Base-by-base conservation (phyloP, 148 eudicot species). In the Nepenthes gracilis region DNA sequence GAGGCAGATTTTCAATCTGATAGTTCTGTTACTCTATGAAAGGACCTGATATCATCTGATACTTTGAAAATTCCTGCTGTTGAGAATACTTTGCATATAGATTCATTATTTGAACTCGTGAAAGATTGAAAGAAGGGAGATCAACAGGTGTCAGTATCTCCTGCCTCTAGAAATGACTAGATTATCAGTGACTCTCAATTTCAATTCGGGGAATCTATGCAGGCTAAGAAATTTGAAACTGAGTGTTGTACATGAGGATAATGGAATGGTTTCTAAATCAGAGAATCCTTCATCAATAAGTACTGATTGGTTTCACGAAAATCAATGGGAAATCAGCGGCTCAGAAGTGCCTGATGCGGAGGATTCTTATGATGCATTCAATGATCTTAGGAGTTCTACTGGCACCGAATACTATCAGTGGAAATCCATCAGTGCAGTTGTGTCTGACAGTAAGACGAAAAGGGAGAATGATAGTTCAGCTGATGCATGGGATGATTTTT, bases 1-100 rank as follows among this genome's bases (percentile, higher is more conserved):
- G 76, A 81, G 61, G 91, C 91, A 10, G 96, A 88, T 70, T 93
- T 93, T 75, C 95, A 84, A 58, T 75, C 81, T 64, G 77, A 86
- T 56, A 63, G 60, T 66, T 48, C 73, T 38, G 84, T 43, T 43
- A 55, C 67, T 40, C 59, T 61, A 49, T 53, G 43, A 50, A 60
- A 52, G 36, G 52, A 61, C 55, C 33, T 55, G n/a, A 57, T 67
- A 43, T 47, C 82, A 67, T 62, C 66, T 59, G 71, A 59, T 14
- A 38, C 35, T 36, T 56, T 54, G 33, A 54, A 33, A 36, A 53
- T 33, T 55, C 67, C 74, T 58, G 64, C 65, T 32, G 62, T 60
- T 70, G 83, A 79, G 66, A 60, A 76, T 64, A 67, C 69, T 32
- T 67, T 80, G 43, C 86, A 73, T 48, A 45, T 79, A 40, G 79